These are phyloP conservation scores for Aspergillus sp. DNA, from an alignment of 2,329 filamentous ascomycete genomes.

Conservation along the genomic window DNA sequence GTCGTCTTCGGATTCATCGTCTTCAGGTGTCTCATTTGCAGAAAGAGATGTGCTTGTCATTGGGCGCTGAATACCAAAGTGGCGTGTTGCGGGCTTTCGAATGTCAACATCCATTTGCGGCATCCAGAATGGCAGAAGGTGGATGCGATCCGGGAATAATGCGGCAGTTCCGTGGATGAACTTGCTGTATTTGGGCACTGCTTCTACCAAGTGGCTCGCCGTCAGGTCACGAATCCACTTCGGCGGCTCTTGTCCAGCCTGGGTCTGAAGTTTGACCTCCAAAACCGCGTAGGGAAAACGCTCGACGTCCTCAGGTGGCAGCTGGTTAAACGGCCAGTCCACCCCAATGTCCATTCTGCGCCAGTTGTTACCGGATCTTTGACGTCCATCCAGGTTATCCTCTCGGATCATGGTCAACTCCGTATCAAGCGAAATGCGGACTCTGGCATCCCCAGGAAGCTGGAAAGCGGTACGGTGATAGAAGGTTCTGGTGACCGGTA, in stretches of 20 bases:
- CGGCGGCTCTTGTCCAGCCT: constrained; percentile 90
- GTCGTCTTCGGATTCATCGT: constrained; percentile 71
- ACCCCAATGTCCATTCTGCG: constrained; percentile 96
- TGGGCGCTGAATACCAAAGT: constrained; percentile 87
- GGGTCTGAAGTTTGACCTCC: constrained; percentile 97
- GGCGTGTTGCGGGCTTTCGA: constrained; percentile 83
- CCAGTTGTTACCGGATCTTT: constrained; percentile 86
- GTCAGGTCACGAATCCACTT: constrained; percentile 96
- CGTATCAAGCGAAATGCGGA: constrained; percentile 95
- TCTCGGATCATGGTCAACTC: constrained; percentile 94
- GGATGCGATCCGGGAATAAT: constrained; percentile 83
- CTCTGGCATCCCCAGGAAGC: constrained; percentile 90
- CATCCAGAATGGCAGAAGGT: constrained; percentile 94
- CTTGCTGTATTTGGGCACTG: constrained; percentile 99
- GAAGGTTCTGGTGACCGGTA: constrained; percentile 91
- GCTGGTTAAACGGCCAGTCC: constrained; percentile 89
- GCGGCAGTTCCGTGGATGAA: constrained; percentile 95
- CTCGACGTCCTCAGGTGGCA: constrained; percentile 82
- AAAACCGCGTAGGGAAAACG: constrained; percentile 95
- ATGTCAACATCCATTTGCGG: constrained; percentile 99
- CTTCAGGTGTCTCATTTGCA: constrained; percentile 76
- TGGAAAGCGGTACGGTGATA: constrained; percentile 99
- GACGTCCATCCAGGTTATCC: constrained; percentile 84
- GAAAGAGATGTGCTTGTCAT: constrained; percentile 74
- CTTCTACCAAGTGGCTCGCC: constrained; percentile 91